Percentiles rank a stretch among this genome's conserved stretches.
Evolutionary conservation across 2,329 filamentous ascomycete genomes (phyloP).

Genomic region (Thielaviopsis euricoi): DNA sequence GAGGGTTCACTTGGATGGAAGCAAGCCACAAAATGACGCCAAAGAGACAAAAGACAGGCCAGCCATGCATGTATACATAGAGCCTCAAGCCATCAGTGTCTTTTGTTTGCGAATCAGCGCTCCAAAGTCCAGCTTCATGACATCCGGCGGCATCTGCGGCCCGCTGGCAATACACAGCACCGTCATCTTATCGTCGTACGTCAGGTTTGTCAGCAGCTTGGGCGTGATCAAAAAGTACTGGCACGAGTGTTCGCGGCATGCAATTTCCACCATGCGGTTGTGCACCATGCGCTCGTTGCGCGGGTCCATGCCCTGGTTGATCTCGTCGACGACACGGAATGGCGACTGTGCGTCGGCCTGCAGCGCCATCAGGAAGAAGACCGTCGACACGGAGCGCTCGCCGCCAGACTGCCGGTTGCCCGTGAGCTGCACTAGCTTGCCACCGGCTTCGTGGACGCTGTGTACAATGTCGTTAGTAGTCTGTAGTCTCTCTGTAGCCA

Average conservation of each 20-base stretch:
- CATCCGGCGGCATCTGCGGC: conserved; percentile 47
- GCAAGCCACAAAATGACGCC: too few relatives aligned
- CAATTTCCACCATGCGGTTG: conserved; percentile 94
- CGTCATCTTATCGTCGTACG: conserved; percentile 82
- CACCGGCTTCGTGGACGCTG: conserved; percentile 12
- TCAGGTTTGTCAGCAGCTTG: conserved; percentile 72
- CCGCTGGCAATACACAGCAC: conserved; percentile 88
- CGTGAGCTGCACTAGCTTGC: conserved; percentile 36
- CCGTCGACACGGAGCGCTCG: conserved; percentile 88
- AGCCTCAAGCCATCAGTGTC: conserved; percentile 20
- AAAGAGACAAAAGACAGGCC: background rate
- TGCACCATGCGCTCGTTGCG: conserved; percentile 97
- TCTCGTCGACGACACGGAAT: conserved; percentile 97
- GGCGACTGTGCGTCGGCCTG: conserved; percentile 86
- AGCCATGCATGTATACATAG: background rate
- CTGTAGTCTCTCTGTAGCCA: background rate
- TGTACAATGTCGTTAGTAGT: background rate
- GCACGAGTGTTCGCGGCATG: conserved; percentile 63
- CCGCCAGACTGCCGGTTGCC: conserved; percentile 91
- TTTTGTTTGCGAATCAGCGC: conserved; percentile 29
- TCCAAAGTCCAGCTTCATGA: conserved; percentile 32
- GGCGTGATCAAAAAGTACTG: conserved; percentile 97
- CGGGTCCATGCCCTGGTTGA: conserved; percentile 99
- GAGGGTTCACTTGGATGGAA: too few relatives aligned
- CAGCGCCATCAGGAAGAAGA: conserved; percentile 97